Conservation (phyloP, 2,329 filamentous ascomycete genomes). For the Colletotrichum orbiculare region DNA sequence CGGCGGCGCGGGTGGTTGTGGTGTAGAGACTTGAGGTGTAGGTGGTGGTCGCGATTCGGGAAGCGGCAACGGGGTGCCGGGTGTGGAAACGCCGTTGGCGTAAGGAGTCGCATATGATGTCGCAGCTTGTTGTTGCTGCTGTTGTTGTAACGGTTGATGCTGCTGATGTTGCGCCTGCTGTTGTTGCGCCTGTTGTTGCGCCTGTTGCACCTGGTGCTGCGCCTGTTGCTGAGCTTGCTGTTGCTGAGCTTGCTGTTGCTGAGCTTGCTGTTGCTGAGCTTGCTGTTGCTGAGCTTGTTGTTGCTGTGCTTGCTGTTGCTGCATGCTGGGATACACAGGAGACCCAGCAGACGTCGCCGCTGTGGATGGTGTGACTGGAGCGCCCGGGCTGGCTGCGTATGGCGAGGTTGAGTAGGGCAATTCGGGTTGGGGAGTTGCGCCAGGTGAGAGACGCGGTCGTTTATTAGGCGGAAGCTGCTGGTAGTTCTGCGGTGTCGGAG, state of each 20-base stretch:
- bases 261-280: slow-evolving; percentile 10
- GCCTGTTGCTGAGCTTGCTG: slow-evolving; percentile 8
- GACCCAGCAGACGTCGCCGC: slow-evolving; percentile 49
- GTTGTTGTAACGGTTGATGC: slow-evolving; percentile 7
- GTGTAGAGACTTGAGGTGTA: slow-evolving; percentile 38
- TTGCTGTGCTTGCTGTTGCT: not conserved
- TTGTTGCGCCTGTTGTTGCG: slow-evolving; percentile 5
- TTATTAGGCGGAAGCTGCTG: slow-evolving; percentile 74
- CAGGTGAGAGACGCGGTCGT: slow-evolving; percentile 77
- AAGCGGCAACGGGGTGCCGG: slow-evolving; percentile 32
- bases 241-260: not conserved
- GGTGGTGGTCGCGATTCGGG: slow-evolving; percentile 39
- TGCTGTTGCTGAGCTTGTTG: not conserved
- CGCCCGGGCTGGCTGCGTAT: slow-evolving; percentile 59
- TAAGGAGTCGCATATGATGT: slow-evolving; percentile 50
- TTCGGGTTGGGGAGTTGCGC: slow-evolving; percentile 73
- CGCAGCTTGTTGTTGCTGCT: slow-evolving; percentile 42
- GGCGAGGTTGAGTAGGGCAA: slow-evolving; percentile 69
- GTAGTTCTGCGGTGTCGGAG: slow-evolving; percentile 63
- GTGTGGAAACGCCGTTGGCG: slow-evolving; percentile 50
- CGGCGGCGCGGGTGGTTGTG: slow-evolving; percentile 29
- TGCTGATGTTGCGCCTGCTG: not conserved
- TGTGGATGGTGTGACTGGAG: slow-evolving; percentile 53
- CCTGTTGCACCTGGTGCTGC: slow-evolving; percentile 32
- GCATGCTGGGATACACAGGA: slow-evolving; percentile 45